These are phyloP conservation scores for Hyaloscypha bicolor DNA, from an alignment of 495 filamentous ascomycete species.

Conservation along the genomic window DNA sequence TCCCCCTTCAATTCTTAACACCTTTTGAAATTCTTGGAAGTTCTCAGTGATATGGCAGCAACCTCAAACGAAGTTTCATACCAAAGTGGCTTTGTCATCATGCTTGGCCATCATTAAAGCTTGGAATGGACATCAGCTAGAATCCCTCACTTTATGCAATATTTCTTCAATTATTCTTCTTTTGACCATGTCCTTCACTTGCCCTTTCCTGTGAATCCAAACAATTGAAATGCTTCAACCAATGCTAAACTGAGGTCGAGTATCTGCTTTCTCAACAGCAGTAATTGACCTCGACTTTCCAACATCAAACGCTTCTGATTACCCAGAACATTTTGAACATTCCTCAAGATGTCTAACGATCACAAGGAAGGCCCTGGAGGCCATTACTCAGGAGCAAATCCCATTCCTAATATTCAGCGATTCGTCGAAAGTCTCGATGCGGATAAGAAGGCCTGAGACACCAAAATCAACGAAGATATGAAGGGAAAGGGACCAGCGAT, in stretches of 20 bases:
- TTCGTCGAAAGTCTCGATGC: slow-evolving; percentile 78
- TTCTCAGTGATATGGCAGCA: no score
- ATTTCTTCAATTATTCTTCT: no score
- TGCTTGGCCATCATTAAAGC: not conserved
- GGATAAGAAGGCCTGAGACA: slow-evolving; percentile 77
- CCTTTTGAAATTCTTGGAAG: no score
- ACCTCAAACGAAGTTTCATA: no score
- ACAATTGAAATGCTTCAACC: no score
- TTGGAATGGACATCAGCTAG: not conserved
- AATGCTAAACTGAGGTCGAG: no score
- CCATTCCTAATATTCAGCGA: slow-evolving; percentile 82
- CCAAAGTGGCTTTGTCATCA: not conserved
- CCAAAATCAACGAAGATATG: slow-evolving; percentile 59
- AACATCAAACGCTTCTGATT: no score
- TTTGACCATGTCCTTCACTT: no score
- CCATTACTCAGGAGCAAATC: slow-evolving; percentile 69
- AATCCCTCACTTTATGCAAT: not conserved
- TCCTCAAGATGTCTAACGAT: slow-evolving; percentile 26
- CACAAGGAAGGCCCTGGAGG: slow-evolving; percentile 37
- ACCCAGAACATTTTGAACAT: slow-evolving; percentile 10
- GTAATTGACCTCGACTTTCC: no score
- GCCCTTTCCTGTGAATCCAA: no score
- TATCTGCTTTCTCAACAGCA: no score
- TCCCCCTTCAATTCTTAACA: not conserved
- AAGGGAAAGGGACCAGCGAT: slow-evolving; percentile 43